Conservation (phyloP, 345 rosid genomes). For the Dovyalis caffra region DNA sequence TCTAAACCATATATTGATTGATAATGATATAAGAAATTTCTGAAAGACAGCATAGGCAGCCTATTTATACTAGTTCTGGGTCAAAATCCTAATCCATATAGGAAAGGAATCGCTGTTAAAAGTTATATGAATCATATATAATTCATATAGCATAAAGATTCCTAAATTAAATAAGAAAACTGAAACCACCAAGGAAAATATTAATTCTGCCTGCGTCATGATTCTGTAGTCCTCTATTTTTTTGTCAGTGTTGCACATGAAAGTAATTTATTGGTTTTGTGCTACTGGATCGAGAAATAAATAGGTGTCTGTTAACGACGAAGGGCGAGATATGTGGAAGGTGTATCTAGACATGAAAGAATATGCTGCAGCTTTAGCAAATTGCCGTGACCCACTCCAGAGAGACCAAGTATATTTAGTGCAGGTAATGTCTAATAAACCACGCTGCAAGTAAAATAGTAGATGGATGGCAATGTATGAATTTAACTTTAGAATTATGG, state of each 20-base stretch:
- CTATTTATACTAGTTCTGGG: not conserved
- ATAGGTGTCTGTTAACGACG: constrained; percentile 92
- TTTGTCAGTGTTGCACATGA: constrained; percentile 9
- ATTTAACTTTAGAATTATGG: constrained; percentile 1
- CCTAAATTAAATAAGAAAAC: not conserved
- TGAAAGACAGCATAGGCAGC: not conserved
- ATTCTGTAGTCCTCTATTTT: constrained; percentile 5
- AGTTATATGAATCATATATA: not conserved
- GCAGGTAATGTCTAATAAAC: constrained; percentile 57
- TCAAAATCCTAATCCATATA: not conserved
- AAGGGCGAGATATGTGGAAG: constrained; percentile 99
- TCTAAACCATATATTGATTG: not conserved
- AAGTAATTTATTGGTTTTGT: constrained; percentile 4
- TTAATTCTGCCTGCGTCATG: too few species aligned
- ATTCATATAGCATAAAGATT: not conserved
- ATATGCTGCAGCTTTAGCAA: constrained; percentile 91
- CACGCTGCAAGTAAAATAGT: constrained; percentile 1
- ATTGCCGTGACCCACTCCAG: constrained; percentile 85
- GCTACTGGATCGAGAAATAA: not conserved
- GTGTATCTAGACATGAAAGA: constrained; percentile 92
- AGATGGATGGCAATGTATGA: constrained; percentile 1
- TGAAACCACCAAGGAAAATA: not conserved
- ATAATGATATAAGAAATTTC: not conserved
- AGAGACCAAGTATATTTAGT: constrained; percentile 96
- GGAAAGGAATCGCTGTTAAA: not conserved